phyloP scores from a whole-genome alignment of 371 early-diverging fungal genomes.

The Apophysomyces sp. region DNA sequence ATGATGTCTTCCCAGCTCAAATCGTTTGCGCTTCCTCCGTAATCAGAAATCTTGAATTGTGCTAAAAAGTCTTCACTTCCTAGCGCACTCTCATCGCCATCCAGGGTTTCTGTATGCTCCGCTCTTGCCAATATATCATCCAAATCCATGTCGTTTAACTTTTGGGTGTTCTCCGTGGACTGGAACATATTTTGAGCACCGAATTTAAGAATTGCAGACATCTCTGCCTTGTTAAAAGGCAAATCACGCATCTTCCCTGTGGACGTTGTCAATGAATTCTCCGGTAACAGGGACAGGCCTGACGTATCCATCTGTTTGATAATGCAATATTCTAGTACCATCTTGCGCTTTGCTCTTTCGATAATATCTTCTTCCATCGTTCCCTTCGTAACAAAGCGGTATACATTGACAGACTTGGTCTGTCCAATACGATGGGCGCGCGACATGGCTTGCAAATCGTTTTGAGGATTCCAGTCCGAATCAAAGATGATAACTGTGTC shows the following conservation, averaged over 20 bases:
- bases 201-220: conserved; percentile 94
- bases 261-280: conserved; percentile 45
- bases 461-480: conserved; percentile 99
- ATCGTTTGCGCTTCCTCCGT: conserved; percentile 72
- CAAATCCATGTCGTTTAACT: conserved; percentile 89
- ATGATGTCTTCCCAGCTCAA: conserved; percentile 96
- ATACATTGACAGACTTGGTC: conserved; percentile 97
- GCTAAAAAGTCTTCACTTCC: conserved; percentile 91
- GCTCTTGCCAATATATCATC: conserved; percentile 95
- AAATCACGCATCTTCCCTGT: conserved; percentile 49
- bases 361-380: conserved; percentile 99
- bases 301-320: conserved; percentile 98
- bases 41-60: conserved; percentile 94
- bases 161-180: conserved; percentile 68
- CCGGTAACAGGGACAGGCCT: conserved; percentile 68
- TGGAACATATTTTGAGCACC: conserved; percentile 97
- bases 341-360: conserved; percentile 97
- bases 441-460: conserved; percentile 99
- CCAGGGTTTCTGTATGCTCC: conserved; percentile 85
- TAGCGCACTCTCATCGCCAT: conserved; percentile 58
- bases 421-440: conserved; percentile 99
- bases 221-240: conserved; percentile 77
- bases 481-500: conserved; percentile 99
- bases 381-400: conserved; percentile 96
- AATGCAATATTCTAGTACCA: conserved; percentile 97